phyloP scores from a whole-genome alignment of 805 yeast species.

The Kregervanrija pseudodelftensis region DNA sequence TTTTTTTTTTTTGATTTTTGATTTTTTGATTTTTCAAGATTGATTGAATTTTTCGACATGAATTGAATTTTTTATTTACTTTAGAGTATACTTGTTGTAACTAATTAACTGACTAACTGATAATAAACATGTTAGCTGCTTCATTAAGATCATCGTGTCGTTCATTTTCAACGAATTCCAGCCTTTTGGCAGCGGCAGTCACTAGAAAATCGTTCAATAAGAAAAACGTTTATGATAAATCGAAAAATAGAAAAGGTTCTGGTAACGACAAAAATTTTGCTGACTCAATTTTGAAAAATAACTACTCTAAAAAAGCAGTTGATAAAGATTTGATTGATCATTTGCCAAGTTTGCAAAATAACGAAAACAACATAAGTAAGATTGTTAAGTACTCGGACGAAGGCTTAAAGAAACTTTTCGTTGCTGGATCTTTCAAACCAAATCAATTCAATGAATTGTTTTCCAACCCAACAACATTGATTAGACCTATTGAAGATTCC shows the following conservation, averaged over 20 bases:
- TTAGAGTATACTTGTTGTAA: no score
- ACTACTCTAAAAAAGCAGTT: constrained; percentile 19
- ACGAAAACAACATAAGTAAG: constrained; percentile 16
- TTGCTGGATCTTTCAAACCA: constrained; percentile 59
- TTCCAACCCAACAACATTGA: constrained; percentile 49
- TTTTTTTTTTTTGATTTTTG: no score
- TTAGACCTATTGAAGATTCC: constrained; percentile 41
- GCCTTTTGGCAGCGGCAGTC: constrained; percentile 17
- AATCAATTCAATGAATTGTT: constrained; percentile 65
- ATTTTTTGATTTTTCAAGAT: no score
- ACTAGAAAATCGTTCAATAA: constrained; percentile 26
- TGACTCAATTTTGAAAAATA: constrained; percentile 17
- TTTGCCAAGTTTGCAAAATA: constrained; percentile 13
- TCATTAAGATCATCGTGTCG: constrained; percentile 3
- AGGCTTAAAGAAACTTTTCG: constrained; percentile 37
- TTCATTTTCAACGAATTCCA: constrained; percentile 9
- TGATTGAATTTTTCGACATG: no score
- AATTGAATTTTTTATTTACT: no score
- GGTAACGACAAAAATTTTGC: constrained; percentile 26
- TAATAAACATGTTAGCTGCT: not conserved
- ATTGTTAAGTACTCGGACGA: constrained; percentile 35
- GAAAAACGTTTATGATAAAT: constrained; percentile 16
- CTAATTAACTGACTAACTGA: not conserved
- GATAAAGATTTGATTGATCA: constrained; percentile 14
- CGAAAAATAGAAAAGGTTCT: constrained; percentile 25